A percentile compares a stretch with the other conserved stretches of the same genome.
These are phyloP conservation scores for Boletus edulis DNA, from an alignment of 768 basidiomycete species.

Conservation along the genomic window DNA sequence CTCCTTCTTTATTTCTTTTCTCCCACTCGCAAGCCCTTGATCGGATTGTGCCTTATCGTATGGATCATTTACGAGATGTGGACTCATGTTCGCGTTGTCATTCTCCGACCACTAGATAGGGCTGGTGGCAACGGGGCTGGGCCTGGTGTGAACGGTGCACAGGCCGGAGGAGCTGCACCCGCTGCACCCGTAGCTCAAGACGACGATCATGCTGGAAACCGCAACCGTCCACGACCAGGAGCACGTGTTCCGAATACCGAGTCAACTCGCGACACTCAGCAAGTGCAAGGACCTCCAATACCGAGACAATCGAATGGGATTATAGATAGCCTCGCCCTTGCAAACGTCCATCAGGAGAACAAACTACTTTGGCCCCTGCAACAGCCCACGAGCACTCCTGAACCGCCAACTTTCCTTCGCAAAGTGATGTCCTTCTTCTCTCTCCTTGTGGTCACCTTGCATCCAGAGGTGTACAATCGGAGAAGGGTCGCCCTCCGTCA, in stretches of 20 bases:
- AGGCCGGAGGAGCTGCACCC: conserved; percentile 7
- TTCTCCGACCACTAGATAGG: conserved; percentile 38
- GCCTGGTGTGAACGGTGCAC: conserved; percentile 21
- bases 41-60: conserved; percentile 60
- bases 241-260: conserved; percentile 16
- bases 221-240: conserved; percentile 13
- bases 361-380: conserved; percentile 40
- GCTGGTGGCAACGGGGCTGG: conserved; percentile 25
- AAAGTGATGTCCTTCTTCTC: conserved; percentile 53
- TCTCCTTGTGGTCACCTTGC: conserved; percentile 58
- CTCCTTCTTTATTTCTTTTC: conserved; percentile 77
- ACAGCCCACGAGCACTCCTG: conserved; percentile 12
- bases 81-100: conserved; percentile 56
- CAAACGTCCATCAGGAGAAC: conserved; percentile 59
- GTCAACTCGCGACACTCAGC: conserved; percentile 15
- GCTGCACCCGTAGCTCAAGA: conserved; percentile 14
- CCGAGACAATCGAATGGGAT: conserved; percentile 33
- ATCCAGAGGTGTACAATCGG: conserved; percentile 75
- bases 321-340: conserved; percentile 52
- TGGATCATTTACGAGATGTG: conserved; percentile 79
- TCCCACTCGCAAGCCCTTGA: conserved; percentile 67
- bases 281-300: conserved; percentile 27
- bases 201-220: conserved; percentile 15
- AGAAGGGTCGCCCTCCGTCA: conserved; percentile 55
- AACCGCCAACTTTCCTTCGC: conserved; percentile 48